phyloP scores from a whole-genome alignment of 225 moss, liverwort and hornwort genomes.

The Marchantia paleacea region DNA sequence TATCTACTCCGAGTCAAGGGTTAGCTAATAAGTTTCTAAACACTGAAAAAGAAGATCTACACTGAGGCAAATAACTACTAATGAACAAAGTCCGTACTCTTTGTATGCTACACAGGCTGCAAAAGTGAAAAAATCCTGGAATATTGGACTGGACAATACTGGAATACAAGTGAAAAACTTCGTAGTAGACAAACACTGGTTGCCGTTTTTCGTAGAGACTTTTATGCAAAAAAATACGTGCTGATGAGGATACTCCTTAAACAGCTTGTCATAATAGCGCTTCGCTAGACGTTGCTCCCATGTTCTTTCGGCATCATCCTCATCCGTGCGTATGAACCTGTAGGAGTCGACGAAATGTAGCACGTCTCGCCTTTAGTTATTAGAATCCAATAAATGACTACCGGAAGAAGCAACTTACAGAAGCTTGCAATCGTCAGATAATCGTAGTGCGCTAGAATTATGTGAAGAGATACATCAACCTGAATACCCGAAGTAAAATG shows the following conservation, averaged over 20 bases:
- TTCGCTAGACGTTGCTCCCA: constrained; percentile 99
- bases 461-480: not conserved
- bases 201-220: not conserved
- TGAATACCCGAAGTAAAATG: not conserved
- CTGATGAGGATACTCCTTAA: constrained; percentile 69
- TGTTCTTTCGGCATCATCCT: constrained; percentile 76
- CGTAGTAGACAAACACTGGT: not conserved
- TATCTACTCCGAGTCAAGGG: constrained; percentile 31
- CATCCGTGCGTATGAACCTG: constrained; percentile 84
- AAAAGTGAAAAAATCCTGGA: not conserved
- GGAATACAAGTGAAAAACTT: not conserved
- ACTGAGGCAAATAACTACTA: too few species aligned
- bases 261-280: constrained; percentile 96
- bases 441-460: not conserved
- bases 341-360: too few species aligned
- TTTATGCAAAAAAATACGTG: not conserved
- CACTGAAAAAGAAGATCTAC: too few species aligned
- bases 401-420: not conserved
- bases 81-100: not conserved
- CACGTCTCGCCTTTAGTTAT: too few species aligned
- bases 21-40: not conserved
- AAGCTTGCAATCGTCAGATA: not conserved
- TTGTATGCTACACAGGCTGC: not conserved
- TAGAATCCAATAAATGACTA: not conserved
- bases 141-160: not conserved